Evolutionary conservation across 1,139 yeast species (phyloP), one percentile per base, ranked within the genome.

Genomic region (Protomyces arabidopsidicola): DNA sequence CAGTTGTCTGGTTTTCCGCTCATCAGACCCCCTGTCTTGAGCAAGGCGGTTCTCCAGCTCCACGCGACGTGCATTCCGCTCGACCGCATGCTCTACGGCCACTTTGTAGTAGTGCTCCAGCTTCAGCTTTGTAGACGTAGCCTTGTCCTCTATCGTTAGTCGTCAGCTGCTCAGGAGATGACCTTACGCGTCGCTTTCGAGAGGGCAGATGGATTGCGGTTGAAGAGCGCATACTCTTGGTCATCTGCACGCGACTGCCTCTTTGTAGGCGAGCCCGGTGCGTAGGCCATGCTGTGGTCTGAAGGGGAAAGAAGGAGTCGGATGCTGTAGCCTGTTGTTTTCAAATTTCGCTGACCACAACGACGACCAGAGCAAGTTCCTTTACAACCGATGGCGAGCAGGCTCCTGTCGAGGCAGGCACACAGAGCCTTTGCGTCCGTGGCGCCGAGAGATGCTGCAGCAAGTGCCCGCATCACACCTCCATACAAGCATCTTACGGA

Each of bases 401-500:
- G 48, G 22, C 53, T 50, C 10, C 36, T 50, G n/a, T 52, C 55
- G 34, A 52, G 16, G n/a, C 14, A 20, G 31, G 34, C 58, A 27
- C 31, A 27, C 31, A 14, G 20, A 34, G 38, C 51, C 52, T 55
- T 34, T 39, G 58, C 38, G 27, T 34, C 27, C 24, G 58, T 22
- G 10, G 18, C 27, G 51, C 58, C 38, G 10, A 31, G 38, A 12
- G 39, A 45, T 16, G 31, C 24, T 2, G 12, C 36, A 8, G 22
- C 34, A 5, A 42, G 22, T 18, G 48, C 48, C 8, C 60, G 64
- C 54, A 55, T 64, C 39, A 83, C 90, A 38, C 98, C 98, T 6
- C 97, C 97, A 18, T 93, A 91, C 74, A 84, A 84, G 53, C 86
- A 87, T 74, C 81, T 93, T 68, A 77, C 88, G 60, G 76, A 78